Evolutionary conservation across 2,329 filamentous ascomycete species (phyloP), one percentile per base, ranked within the genome.

Genomic region (Phyllosticta citribraziliensis): DNA sequence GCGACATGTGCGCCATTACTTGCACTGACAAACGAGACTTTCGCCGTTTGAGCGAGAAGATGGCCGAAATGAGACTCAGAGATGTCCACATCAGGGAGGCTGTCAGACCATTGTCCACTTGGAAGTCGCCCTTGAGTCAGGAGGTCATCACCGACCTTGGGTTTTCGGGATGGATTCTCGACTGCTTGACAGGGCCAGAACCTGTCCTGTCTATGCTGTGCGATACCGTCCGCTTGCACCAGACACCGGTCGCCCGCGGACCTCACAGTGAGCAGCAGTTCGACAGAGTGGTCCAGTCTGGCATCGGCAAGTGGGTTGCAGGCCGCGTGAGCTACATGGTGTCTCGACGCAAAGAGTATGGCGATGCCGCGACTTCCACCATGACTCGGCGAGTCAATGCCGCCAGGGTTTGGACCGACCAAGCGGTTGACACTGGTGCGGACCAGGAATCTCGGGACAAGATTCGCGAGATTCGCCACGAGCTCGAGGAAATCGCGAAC

Each of bases 171-270:
- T 96, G 88, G 76, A 86, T 91, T 0, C 79, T 89, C 25, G 88
- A 97, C 69, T 89, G 83, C 62, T 70, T 99, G 5, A 81, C 86
- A 35, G 94, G 93, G 0, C 95, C 95, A 0, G 85, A 87, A 1
- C 82, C 89, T 1, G 89, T 99, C 1, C 76, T 97, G 35, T 88
- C 90, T 6, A 94, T 96, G 88, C 82, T 99, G 22, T 97, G 91
- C 72, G 82, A 85, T 12, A 87, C 89, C 66, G 84, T 82, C 62
- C 81, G 78, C 58, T 73, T 97, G 6, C 85, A 96, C 67, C 76
- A 78, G 25, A 86, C 87, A 5, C 90, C 84, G 0, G 81, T 93
- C 53, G 79, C 83, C 17, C 76, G 85, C 14, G 72, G 72, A 5
- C 84, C 89, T 10, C 84, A 92, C 35, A 82, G 73, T 2, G 82